A percentile compares a stretch with the other conserved stretches of the same genome.
Evolutionary conservation across 257 asterid genomes (phyloP).

Genomic region (Parsonsia alboflavescens): DNA sequence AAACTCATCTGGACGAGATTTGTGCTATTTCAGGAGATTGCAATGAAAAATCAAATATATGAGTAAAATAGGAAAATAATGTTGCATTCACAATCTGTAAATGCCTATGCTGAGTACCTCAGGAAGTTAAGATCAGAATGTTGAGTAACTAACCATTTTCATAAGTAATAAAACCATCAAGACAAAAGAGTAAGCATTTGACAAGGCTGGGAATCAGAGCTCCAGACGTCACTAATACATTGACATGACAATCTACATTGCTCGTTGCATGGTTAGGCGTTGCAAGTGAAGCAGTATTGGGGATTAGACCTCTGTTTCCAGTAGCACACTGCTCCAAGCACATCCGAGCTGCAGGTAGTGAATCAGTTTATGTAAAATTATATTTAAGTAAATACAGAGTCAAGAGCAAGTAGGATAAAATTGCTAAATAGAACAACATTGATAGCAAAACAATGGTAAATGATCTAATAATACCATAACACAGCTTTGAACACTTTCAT

Average conservation of each 20-base stretch:
- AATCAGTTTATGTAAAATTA: background rate
- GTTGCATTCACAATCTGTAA: background rate
- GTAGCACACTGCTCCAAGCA: slow-evolving; percentile 84
- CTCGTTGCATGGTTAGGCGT: slow-evolving; percentile 14
- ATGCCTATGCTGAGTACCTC: background rate
- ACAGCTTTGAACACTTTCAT: background rate
- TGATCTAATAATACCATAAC: background rate
- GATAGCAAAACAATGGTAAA: background rate
- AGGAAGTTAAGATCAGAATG: background rate
- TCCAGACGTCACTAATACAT: slow-evolving; percentile 84
- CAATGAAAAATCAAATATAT: background rate
- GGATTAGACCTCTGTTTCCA: slow-evolving; percentile 30
- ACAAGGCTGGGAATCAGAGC: slow-evolving; percentile 88
- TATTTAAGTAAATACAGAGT: background rate
- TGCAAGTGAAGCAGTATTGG: slow-evolving; percentile 29
- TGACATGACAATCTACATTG: slow-evolving; percentile 47
- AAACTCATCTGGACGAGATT: background rate
- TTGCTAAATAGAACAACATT: background rate
- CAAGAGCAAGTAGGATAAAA: background rate
- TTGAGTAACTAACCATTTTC: slow-evolving; percentile 64
- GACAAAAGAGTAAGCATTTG: slow-evolving; percentile 80
- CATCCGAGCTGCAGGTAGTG: slow-evolving; percentile 46
- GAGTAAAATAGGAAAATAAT: background rate
- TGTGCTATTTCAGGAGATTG: background rate
- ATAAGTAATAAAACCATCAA: slow-evolving; percentile 50